These are phyloP conservation scores for Oxytropis ochrocephala DNA, from an alignment of 306 rosid species.

Conservation along the genomic window DNA sequence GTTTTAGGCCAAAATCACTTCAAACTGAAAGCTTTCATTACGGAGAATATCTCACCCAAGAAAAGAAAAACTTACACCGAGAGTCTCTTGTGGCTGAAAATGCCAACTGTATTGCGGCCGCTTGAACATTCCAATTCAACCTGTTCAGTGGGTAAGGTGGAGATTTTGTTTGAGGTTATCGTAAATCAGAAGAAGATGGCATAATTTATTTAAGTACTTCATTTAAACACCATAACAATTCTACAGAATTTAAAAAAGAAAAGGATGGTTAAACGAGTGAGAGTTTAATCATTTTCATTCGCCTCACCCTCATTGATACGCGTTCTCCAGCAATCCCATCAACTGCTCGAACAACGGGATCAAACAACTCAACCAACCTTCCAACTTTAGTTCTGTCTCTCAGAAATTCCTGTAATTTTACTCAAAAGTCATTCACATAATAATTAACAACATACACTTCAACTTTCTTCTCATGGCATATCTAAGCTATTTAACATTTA, in stretches of 20 bases:
- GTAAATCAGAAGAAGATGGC: neutral
- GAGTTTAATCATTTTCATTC: neutral
- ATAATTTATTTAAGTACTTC: neutral
- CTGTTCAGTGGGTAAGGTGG: slow-evolving; percentile 25
- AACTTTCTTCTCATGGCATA: neutral
- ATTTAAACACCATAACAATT: neutral
- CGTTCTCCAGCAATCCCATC: slow-evolving; percentile 88
- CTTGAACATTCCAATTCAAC: slow-evolving; percentile 85
- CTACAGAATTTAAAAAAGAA: neutral
- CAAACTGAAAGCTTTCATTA: neutral
- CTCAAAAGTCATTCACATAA: slow-evolving; percentile 1
- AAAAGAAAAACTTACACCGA: slow-evolving; percentile 46
- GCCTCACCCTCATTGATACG: slow-evolving; percentile 85
- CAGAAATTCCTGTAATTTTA: slow-evolving; percentile 56
- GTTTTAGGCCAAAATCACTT: neutral
- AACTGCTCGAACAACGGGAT: slow-evolving; percentile 74
- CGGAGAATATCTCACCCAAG: slow-evolving; percentile 23
- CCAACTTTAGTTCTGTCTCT: slow-evolving; percentile 72
- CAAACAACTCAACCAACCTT: slow-evolving; percentile 65
- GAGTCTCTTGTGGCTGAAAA: slow-evolving; percentile 73
- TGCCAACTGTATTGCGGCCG: slow-evolving; percentile 63
- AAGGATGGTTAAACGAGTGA: neutral
- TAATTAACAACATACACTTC: neutral
- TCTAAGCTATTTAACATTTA: neutral
- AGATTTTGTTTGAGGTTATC: neutral